Evolutionary conservation across 768 basidiomycete genomes (phyloP), one percentile per base, ranked within the genome.

Genomic region (Baorangia bicolor): DNA sequence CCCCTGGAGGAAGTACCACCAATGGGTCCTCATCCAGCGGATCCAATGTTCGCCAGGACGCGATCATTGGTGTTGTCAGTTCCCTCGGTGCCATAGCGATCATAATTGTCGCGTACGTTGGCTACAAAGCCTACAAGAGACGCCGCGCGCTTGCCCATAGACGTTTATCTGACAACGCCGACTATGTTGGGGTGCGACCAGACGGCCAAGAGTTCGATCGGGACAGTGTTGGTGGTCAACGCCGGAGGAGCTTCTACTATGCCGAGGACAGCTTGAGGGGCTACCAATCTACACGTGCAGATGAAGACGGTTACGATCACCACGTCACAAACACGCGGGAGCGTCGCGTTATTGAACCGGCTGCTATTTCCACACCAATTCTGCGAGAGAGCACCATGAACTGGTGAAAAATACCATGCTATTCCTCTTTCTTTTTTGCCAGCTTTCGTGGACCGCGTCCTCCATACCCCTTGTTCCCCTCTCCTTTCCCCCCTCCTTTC

Each of bases 1-100:
- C 73, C 6, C 51, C 65, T 13, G 70, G 66, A 35, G 60, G 58
- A 27, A 54, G 55, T 14, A 62, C 59, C 35, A 50, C 49, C 11
- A 64, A 59, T 20, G 62, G 62, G 5, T 62, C 68, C 1, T 50
- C 53, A 2, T 64, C 64, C 16, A 72, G 63, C 28, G 70, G 67
- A 25, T 69, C 75, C 16, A 58, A 59, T 21, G 75, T 78, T 16
- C 80, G 92, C 13, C 82, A 89, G 65, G 85, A 95, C 61, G 91
- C 91, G 25, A 94, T 96, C 67, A 94, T 97, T 58, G 94, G 94
- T 21, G 92, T 96, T 4, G 90, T 93, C 59, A 85, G 82, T 38
- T 85, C 88, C 3, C 80, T 96, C 20, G 93, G 93, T 13, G 89
- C 81, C 5, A 80, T 94, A 51, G 86, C 91, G 1, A 67, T 93